These are phyloP conservation scores for Cicer yamashitae DNA, from an alignment of 306 rosid species.

Conservation along the genomic window DNA sequence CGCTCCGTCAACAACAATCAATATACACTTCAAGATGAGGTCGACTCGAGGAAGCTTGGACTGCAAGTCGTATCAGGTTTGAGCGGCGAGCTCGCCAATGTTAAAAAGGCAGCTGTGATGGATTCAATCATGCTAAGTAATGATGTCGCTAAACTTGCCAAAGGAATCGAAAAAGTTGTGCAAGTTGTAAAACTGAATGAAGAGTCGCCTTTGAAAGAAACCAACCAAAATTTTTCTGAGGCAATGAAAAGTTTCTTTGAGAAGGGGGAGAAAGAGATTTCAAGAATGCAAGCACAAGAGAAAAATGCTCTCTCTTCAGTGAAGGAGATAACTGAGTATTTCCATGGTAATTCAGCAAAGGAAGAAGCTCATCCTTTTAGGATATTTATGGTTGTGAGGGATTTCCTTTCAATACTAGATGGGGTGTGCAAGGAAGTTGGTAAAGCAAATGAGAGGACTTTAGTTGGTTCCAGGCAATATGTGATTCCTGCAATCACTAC, in stretches of 20 bases:
- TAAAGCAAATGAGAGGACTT: slow-evolving; percentile 73
- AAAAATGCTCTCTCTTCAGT: slow-evolving; percentile 61
- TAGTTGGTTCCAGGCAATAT: slow-evolving; percentile 66
- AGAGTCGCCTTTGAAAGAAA: slow-evolving; percentile 57
- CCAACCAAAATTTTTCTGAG: slow-evolving; percentile 61
- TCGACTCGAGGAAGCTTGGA: slow-evolving; percentile 73
- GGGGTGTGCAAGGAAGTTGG: slow-evolving; percentile 90
- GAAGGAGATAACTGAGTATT: slow-evolving; percentile 83
- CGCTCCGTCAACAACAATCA: slow-evolving; percentile 49
- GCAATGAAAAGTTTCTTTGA: slow-evolving; percentile 69
- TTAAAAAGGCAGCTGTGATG: slow-evolving; percentile 87
- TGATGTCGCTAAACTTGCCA: slow-evolving; percentile 73
- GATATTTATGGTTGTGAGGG: slow-evolving; percentile 79
- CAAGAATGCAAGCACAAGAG: slow-evolving; percentile 64
- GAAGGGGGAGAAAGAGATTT: slow-evolving; percentile 72
- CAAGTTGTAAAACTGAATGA: slow-evolving; percentile 66
- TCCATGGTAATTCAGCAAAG: slow-evolving; percentile 82
- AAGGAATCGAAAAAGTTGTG: slow-evolving; percentile 65
- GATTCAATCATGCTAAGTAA: slow-evolving; percentile 72
- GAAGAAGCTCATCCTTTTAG: slow-evolving; percentile 93
- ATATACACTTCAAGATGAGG: slow-evolving; percentile 66
- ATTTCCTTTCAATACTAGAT: slow-evolving; percentile 77
- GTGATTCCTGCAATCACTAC: slow-evolving; percentile 49
- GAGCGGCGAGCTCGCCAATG: slow-evolving; percentile 81
- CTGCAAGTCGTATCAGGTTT: slow-evolving; percentile 90